phyloP scores from a whole-genome alignment of 1,284 basidiomycete genomes.

The Pascua sp. region DNA sequence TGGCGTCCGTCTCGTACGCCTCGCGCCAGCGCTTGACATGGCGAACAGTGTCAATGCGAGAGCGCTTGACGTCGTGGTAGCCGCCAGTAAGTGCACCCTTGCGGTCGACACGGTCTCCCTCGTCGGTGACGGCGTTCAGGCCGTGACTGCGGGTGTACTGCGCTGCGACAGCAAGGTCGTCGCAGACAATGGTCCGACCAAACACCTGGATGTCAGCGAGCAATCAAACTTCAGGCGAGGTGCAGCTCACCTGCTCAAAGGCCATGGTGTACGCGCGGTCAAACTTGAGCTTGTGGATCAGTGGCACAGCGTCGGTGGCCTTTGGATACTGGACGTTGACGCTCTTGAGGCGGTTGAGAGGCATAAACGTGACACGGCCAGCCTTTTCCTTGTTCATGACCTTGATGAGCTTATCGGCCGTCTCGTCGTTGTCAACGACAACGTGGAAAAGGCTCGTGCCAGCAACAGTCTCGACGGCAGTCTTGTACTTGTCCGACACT shows the following conservation, averaged over 20 bases:
- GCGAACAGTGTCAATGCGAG: conserved; percentile 83
- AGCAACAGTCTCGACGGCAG: conserved; percentile 88
- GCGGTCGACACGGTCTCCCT: conserved; percentile 95
- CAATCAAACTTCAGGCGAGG: too few relatives aligned
- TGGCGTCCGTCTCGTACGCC: conserved; percentile 66
- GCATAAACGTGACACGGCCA: conserved; percentile 97
- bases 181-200: conserved; percentile 92
- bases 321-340: conserved; percentile 64
- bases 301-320: conserved; percentile 81
- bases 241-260: conserved; percentile 64
- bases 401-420: conserved; percentile 80
- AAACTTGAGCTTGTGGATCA: conserved; percentile 78
- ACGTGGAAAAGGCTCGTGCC: conserved; percentile 90
- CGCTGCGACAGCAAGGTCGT: conserved; percentile 84
- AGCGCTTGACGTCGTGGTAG: conserved; percentile 86
- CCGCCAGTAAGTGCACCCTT: conserved; percentile 95
- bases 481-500: conserved; percentile 88
- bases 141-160: conserved; percentile 92
- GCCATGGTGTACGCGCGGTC: conserved; percentile 71
- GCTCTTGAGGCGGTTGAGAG: conserved; percentile 90
- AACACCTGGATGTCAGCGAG: conserved; percentile 61
- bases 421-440: conserved; percentile 93
- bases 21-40: conserved; percentile 71
- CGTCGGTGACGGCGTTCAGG: conserved; percentile 94
- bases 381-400: conserved; percentile 87